Base-by-base conservation (phyloP, 2,329 filamentous ascomycete species). In the Alternaria sp. region DNA sequence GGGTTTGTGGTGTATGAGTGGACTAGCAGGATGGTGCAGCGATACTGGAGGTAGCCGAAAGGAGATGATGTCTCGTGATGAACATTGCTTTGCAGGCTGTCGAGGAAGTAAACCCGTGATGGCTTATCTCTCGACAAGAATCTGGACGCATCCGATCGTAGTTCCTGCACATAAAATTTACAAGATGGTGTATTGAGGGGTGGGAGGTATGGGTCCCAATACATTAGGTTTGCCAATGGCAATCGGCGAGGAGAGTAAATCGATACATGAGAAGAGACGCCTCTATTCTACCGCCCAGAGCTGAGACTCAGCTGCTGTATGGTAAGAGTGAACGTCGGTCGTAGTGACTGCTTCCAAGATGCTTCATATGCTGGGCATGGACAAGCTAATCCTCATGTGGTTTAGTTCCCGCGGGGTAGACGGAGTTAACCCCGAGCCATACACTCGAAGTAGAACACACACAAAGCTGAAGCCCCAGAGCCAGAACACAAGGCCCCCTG, bases 41-140 rank as follows among this genome's bases (percentile, higher is more conserved):
- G 32, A 26, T 42, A 16, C 20, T 24, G 6, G 44, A 11, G 36
- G 51, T 5, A 52, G 51, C 16, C 51, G 42, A 30, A 57, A 62
- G 7, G 42, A 51, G 22, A 48, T 46, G n/a, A 18, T 54, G 18
- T 5, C 59, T 62, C 3, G 46, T 41, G 16, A 18, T 16, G 12
- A 57, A 52, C 12, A 60, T 5, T 51, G 49, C 41, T 7, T n/a
- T 60, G 20, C 53, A 52, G 14, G 49, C 41, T 16, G 57, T 54
- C 7, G 54, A 54, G 4, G 44, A 60, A 14, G 51, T 26, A n/a
- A 56, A 39, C n/a, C 59, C 51, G 57, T 57, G 57, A 8, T 49
- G 44, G 20, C 57, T 57, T 26, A 57, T 60, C 34, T 63, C 51
- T 54, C 54, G 57, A 63, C 44, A 20, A 54, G 39, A 34, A 61